These are phyloP conservation scores for Lactifluus subvellereus DNA, from an alignment of 768 basidiomycete species.

Conservation along the genomic window DNA sequence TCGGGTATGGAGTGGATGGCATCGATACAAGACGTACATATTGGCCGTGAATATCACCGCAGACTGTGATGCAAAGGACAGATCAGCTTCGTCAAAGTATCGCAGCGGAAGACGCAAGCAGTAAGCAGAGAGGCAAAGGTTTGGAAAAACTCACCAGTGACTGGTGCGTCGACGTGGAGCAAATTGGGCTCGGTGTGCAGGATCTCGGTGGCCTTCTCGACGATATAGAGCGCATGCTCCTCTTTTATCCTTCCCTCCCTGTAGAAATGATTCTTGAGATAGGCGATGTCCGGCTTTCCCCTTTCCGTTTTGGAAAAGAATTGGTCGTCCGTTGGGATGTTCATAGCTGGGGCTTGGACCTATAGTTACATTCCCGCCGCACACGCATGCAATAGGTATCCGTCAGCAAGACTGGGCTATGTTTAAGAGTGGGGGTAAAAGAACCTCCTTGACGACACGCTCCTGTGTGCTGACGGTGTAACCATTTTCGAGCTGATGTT, in stretches of 20 bases:
- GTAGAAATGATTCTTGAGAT: constrained; percentile 98
- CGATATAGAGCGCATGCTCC: constrained; percentile 91
- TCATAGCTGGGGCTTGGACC: constrained; percentile 98
- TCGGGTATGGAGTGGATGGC: constrained; percentile 6
- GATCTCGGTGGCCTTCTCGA: constrained; percentile 81
- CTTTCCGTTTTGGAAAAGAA: constrained; percentile 85
- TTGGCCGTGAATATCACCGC: constrained; percentile 99
- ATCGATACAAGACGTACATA: constrained; percentile 57
- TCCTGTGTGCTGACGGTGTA: constrained; percentile 88
- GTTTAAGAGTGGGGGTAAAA: constrained; percentile 24
- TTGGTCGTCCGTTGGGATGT: constrained; percentile 84
- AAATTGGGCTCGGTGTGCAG: constrained; percentile 84
- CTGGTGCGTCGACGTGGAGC: constrained; percentile 91
- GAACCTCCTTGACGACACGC: constrained; percentile 91
- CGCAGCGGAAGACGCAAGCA: constrained; percentile 19
- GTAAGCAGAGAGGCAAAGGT: constrained; percentile 7
- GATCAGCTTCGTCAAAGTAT: constrained; percentile 20
- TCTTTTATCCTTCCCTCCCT: constrained; percentile 91
- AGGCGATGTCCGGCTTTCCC: constrained; percentile 90
- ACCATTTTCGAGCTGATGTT: constrained; percentile 90
- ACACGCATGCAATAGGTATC: neutral
- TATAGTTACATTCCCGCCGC: constrained; percentile 30
- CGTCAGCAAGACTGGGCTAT: neutral
- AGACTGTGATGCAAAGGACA: constrained; percentile 39
- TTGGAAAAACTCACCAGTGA: constrained; percentile 66